These are phyloP conservation scores for Colletotrichum simmondsii DNA, from an alignment of 2,329 filamentous ascomycete species.

Conservation along the genomic window DNA sequence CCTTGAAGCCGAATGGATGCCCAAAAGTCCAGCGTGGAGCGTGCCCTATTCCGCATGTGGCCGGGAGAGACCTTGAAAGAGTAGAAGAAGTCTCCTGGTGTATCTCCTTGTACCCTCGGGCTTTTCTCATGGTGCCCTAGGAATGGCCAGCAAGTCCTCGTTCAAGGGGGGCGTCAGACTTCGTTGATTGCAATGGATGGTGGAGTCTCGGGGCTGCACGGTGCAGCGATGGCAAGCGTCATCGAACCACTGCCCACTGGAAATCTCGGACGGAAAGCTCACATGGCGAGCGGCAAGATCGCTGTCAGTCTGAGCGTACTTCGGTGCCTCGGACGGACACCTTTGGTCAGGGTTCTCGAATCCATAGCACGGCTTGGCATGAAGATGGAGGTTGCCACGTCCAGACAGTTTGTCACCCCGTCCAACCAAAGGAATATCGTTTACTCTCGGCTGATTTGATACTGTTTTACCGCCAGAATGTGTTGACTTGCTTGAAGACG, in stretches of 20 bases:
- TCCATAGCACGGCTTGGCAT: slow-evolving; percentile 9
- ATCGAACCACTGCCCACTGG: slow-evolving; percentile 32
- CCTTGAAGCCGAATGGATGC: slow-evolving; percentile 5
- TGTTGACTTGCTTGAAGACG: neutral
- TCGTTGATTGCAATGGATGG: slow-evolving; percentile 24
- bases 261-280: slow-evolving; percentile 22
- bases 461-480: slow-evolving; percentile 9
- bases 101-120: slow-evolving; percentile 15
- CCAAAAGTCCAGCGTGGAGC: neutral
- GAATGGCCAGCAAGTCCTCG: slow-evolving; percentile 9
- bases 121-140: neutral
- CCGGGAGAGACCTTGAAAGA: neutral
- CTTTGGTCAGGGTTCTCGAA: neutral
- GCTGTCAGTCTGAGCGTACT: slow-evolving; percentile 16
- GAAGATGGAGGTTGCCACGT: neutral
- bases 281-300: slow-evolving; percentile 13
- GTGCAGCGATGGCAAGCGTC: slow-evolving; percentile 30
- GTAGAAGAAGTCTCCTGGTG: neutral
- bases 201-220: slow-evolving; percentile 30
- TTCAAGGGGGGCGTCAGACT: slow-evolving; percentile 16
- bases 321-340: neutral
- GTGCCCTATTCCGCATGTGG: neutral
- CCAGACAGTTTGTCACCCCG: neutral
- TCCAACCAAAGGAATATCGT: neutral
- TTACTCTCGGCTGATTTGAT: slow-evolving; percentile 5